Evolutionary conservation across 768 basidiomycete species (phyloP).

Genomic region (Mycena epipterygia): DNA sequence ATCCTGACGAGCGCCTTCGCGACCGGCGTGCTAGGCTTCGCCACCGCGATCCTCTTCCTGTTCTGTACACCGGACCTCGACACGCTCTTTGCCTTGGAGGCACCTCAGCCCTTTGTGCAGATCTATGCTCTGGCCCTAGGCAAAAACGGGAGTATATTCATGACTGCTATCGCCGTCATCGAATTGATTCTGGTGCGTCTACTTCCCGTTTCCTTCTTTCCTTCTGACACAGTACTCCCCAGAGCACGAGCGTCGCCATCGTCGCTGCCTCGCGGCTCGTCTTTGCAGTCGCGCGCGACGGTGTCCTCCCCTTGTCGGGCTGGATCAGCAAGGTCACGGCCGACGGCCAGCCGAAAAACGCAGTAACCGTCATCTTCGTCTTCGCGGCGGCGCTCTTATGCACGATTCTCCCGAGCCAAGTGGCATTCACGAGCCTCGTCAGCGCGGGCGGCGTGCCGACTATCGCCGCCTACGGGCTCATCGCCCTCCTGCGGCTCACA

Average conservation of each 20-base stretch:
- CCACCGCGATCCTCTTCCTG: conserved; percentile 83
- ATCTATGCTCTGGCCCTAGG: conserved; percentile 89
- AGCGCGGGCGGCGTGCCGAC: conserved; percentile 90
- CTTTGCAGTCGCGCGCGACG: conserved; percentile 94
- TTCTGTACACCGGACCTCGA: conserved; percentile 89
- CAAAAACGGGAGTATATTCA: conserved; percentile 83
- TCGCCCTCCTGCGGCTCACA: conserved; percentile 80
- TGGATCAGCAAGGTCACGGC: conserved; percentile 87
- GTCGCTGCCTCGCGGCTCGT: conserved; percentile 91
- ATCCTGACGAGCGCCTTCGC: conserved; percentile 84
- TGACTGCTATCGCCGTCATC: conserved; percentile 86
- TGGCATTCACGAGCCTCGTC: conserved; percentile 92
- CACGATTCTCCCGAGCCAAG: conserved; percentile 90
- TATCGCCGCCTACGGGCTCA: conserved; percentile 89
- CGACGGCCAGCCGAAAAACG: conserved; percentile 83
- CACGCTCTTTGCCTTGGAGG: conserved; percentile 78
- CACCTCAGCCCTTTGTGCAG: conserved; percentile 93
- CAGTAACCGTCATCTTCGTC: conserved; percentile 88
- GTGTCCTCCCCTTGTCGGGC: conserved; percentile 84
- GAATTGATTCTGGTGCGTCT: conserved; percentile 84
- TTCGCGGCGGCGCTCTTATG: conserved; percentile 85
- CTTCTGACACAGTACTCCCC: conserved; percentile 12
- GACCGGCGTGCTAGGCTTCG: conserved; percentile 85
- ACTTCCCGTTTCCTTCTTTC: not conserved
- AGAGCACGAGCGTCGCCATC: conserved; percentile 91